These are phyloP conservation scores for Suillus americanus DNA, from an alignment of 768 basidiomycete genomes.

Conservation along the genomic window DNA sequence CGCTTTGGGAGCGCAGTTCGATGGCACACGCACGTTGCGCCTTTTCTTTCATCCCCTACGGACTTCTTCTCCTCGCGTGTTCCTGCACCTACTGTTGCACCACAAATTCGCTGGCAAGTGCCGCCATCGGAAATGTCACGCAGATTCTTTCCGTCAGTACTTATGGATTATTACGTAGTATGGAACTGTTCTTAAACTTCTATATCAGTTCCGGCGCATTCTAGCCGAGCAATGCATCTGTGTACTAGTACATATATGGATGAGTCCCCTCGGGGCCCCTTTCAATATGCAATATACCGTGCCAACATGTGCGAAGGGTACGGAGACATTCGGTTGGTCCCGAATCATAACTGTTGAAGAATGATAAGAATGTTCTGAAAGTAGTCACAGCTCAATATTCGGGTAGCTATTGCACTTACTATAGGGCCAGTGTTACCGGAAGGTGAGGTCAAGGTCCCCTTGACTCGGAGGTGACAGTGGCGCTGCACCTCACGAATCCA, in stretches of 20 bases:
- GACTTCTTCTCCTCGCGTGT: not conserved
- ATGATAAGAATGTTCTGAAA: not conserved
- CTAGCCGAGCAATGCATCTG: not conserved
- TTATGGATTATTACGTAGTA: not conserved
- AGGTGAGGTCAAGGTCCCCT: not conserved
- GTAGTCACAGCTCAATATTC: not conserved
- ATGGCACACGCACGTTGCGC: not conserved
- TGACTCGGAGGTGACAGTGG: not conserved
- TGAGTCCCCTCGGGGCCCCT: not conserved
- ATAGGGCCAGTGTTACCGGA: not conserved
- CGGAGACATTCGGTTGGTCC: not conserved
- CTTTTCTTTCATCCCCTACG: not conserved
- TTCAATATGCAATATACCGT: not conserved
- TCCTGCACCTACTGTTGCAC: not conserved
- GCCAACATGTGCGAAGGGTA: not conserved
- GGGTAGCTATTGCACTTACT: not conserved
- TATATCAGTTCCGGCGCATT: too few species aligned
- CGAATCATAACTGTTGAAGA: not conserved
- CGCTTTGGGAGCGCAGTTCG: not conserved
- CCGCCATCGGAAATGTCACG: not conserved
- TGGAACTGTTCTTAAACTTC: not conserved
- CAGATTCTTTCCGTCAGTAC: not conserved
- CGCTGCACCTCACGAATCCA: not conserved
- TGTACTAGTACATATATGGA: not conserved
- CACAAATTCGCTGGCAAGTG: not conserved